phyloP scores from a whole-genome alignment of 75 land plant genomes.

The Picea sitchensis region DNA sequence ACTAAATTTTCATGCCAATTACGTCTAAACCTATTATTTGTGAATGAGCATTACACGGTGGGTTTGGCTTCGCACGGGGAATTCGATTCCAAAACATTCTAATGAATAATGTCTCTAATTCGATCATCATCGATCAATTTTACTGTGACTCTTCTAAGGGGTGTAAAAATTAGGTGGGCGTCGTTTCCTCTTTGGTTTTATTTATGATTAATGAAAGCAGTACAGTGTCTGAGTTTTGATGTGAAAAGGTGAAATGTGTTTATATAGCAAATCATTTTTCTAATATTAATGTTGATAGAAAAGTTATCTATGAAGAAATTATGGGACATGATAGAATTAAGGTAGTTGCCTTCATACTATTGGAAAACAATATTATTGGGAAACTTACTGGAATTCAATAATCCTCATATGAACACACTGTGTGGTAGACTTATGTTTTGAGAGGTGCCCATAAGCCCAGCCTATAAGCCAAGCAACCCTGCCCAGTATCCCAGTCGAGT shows the following conservation, averaged over 20 bases:
- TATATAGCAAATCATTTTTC: too few species aligned
- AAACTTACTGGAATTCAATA: background rate
- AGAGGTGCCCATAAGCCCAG: background rate
- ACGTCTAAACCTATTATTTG: background rate
- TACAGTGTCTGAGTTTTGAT: background rate
- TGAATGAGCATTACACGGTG: conserved; percentile 32
- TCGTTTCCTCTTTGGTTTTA: background rate
- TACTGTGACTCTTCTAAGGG: conserved; percentile 46
- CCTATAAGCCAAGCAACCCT: too few species aligned
- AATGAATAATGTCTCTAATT: conserved; percentile 47
- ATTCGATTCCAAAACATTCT: conserved; percentile 36
- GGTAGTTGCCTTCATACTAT: background rate
- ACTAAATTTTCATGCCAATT: too few species aligned
- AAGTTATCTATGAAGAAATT: too few species aligned
- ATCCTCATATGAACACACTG: background rate
- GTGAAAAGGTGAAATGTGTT: too few species aligned
- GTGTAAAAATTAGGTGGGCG: conserved; percentile 37
- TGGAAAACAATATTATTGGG: background rate
- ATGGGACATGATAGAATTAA: background rate
- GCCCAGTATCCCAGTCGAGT: too few species aligned
- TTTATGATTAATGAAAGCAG: background rate
- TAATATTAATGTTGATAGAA: too few species aligned
- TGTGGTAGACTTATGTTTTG: conserved; percentile 36
- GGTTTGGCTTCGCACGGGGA: conserved; percentile 40
- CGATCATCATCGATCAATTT: conserved; percentile 56